Evolutionary conservation across 2,329 filamentous ascomycete genomes (phyloP), one percentile per base, ranked within the genome.

Genomic region (Diaporthe citri): DNA sequence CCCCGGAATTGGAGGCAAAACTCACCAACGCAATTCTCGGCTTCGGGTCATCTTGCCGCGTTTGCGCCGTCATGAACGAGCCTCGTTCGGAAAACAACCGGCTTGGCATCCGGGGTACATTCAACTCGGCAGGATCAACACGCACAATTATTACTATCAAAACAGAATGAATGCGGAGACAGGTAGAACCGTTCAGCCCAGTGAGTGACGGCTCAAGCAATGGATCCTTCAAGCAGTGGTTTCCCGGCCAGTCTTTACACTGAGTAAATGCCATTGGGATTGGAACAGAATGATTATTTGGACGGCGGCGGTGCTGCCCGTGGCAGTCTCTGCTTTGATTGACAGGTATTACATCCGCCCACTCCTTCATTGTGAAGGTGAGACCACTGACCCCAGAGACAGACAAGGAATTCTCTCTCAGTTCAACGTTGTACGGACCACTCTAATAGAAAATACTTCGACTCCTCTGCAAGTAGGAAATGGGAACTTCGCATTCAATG

Each of bases 401-500:
- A 69, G 64, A 41, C 64, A 31, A 8, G 34, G 10, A 20, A 28
- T 69, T 28, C 48, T 69, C 41, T 55, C 64, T 3, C 64, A 41
- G n/a, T 69, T 69, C 48, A 69, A 69, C n/a, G 48, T 69, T 13
- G 15, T 69, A 6, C 64, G 64, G 5, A 28, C 34, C n/a, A 55
- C 13, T n/a, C 48, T 75, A 7, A 67, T 75, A 31, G 57, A 55
- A 31, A 75, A 75, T 17, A n/a, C n/a, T 22, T 82, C 81, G 1
- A 81, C 80, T 6, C 80, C 81, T 10, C 67, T 82, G 17, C 86
- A 87, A 78, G 82, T 87, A 2, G 86, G 86, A 20, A 88, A 88
- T 75, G 86, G 86, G 10, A 83, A 87, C 66, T 87, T 87, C 64
- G 86, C 86, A 17, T 87, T 87, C 72, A 85, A 86, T 10, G 82